Conservation (phyloP, 805 yeast species). For the Nakazawaea ishiwadae region DNA sequence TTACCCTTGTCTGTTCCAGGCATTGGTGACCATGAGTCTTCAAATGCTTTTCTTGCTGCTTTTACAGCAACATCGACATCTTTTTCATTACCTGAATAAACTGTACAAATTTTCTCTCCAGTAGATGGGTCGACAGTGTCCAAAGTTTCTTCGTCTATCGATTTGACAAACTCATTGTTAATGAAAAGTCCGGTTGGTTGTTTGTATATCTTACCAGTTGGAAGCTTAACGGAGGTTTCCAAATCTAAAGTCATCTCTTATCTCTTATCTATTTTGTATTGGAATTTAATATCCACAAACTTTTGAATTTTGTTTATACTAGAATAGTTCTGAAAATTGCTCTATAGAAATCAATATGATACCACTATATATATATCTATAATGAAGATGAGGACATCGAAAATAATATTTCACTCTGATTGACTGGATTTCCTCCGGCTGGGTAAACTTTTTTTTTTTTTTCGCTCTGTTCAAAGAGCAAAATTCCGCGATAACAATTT, state of each 20-base stretch:
- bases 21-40: conserved; percentile 38
- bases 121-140: conserved; percentile 54
- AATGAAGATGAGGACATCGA: neutral
- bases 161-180: conserved; percentile 71
- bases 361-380: too few relatives aligned
- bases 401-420: too few relatives aligned
- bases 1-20: conserved; percentile 44
- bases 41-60: conserved; percentile 48
- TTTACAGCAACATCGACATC: conserved; percentile 53
- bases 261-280: neutral
- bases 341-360: too few relatives aligned
- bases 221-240: conserved; percentile 18
- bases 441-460: too few relatives aligned
- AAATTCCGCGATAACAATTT: conserved; percentile 3
- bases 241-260: conserved; percentile 9
- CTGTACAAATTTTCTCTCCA: conserved; percentile 45
- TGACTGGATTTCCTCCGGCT: too few relatives aligned
- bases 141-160: conserved; percentile 52
- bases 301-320: too few relatives aligned
- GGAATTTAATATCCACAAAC: too few relatives aligned
- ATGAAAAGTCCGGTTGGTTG: conserved; percentile 87
- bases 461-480: too few relatives aligned
- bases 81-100: conserved; percentile 44
- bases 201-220: conserved; percentile 43
- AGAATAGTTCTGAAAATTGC: too few relatives aligned